A percentile compares a stretch with the other conserved stretches of the same genome.
These are phyloP conservation scores for Exophiala alcalophila DNA, from an alignment of 2,329 filamentous ascomycete genomes.

Conservation along the genomic window DNA sequence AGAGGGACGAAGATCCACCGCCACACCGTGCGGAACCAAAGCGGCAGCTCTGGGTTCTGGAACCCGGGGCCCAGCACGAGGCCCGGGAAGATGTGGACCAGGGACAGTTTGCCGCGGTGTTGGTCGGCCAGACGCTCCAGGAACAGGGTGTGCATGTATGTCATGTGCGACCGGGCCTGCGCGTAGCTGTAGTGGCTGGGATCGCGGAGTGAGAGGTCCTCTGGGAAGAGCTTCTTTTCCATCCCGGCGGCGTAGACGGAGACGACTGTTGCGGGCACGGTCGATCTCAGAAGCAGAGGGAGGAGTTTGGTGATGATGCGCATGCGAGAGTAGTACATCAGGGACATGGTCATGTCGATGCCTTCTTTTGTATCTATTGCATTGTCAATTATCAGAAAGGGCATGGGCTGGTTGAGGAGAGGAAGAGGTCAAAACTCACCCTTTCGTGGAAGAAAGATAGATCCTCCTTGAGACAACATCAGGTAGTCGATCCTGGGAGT, in stretches of 20 bases:
- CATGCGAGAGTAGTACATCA: slow-evolving; percentile 37
- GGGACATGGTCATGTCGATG: slow-evolving; percentile 32
- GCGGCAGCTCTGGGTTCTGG: slow-evolving; percentile 29
- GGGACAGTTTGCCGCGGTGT: slow-evolving; percentile 29
- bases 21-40: slow-evolving; percentile 35
- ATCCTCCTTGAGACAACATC: slow-evolving; percentile 34
- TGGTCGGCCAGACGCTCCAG: slow-evolving; percentile 34
- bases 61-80: slow-evolving; percentile 36
- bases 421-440: slow-evolving; percentile 24
- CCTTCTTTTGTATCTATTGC: slow-evolving; percentile 35
- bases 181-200: slow-evolving; percentile 31
- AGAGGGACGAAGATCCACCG: slow-evolving; percentile 24
- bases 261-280: slow-evolving; percentile 28
- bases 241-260: slow-evolving; percentile 37
- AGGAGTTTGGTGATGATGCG: slow-evolving; percentile 32
- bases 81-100: slow-evolving; percentile 37
- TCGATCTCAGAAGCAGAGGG: slow-evolving; percentile 30
- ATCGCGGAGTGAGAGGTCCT: slow-evolving; percentile 33
- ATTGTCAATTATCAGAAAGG: slow-evolving; percentile 1
- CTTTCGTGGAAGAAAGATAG: slow-evolving; percentile 28
- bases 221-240: slow-evolving; percentile 31
- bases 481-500: slow-evolving; percentile 38
- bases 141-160: slow-evolving; percentile 36
- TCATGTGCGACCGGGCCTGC: slow-evolving; percentile 32
- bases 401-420: no score